These are phyloP conservation scores for Candida methanosorbosa DNA, from an alignment of 805 yeast species.

Conservation along the genomic window DNA sequence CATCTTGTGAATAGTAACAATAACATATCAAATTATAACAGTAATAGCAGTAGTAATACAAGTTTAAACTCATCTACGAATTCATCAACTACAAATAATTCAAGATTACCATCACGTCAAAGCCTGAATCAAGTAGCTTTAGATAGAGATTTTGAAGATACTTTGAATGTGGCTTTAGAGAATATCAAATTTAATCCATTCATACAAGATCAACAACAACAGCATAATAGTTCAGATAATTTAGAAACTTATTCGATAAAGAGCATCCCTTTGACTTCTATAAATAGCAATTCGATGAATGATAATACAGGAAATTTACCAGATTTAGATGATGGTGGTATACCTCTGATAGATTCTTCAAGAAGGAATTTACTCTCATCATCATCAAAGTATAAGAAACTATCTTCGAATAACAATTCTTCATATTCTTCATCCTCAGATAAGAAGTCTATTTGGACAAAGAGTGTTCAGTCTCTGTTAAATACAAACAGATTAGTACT, in stretches of 20 bases:
- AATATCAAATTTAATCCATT: conserved; percentile 30
- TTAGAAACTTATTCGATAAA: conserved; percentile 17
- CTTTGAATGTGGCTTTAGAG: conserved; percentile 58
- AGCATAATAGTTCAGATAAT: conserved; percentile 17
- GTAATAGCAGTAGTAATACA: not conserved
- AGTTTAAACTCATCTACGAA: not conserved
- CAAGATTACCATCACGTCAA: conserved; percentile 7
- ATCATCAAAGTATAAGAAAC: too few relatives aligned
- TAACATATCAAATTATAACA: not conserved
- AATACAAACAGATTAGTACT: conserved; percentile 16
- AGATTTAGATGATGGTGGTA: not conserved
- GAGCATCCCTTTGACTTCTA: conserved; percentile 23
- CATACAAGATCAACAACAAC: conserved; percentile 12
- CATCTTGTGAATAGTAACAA: not conserved
- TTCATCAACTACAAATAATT: not conserved
- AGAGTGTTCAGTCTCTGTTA: conserved; percentile 19
- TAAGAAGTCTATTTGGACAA: conserved; percentile 20
- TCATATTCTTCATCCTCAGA: conserved; percentile 5
- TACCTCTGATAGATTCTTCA: not conserved
- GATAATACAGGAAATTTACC: not conserved
- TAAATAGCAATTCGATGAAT: conserved; percentile 13
- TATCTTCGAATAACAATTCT: conserved; percentile 6
- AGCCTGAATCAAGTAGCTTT: conserved; percentile 33
- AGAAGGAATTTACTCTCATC: too few relatives aligned
- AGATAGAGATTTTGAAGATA: conserved; percentile 55